These are phyloP conservation scores for Imleria badia DNA, from an alignment of 768 basidiomycete species.

Conservation along the genomic window DNA sequence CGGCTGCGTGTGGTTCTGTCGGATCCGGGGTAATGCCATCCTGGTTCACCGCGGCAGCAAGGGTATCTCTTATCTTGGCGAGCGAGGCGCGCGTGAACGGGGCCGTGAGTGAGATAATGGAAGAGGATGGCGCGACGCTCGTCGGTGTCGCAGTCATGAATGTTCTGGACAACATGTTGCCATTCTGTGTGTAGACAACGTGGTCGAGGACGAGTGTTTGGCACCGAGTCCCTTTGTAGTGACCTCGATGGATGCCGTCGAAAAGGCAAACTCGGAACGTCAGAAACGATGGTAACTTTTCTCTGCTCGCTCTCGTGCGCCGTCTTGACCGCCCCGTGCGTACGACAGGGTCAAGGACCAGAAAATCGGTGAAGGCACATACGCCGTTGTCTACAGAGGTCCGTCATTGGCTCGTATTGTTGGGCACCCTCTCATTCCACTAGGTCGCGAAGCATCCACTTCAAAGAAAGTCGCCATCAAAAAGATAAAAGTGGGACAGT, in stretches of 20 bases:
- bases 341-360: conserved; percentile 70
- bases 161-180: conserved; percentile 29
- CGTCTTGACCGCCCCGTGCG: conserved; percentile 12
- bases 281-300: conserved; percentile 62
- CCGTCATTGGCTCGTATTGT: conserved; percentile 10
- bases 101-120: conserved; percentile 32
- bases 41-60: conserved; percentile 18
- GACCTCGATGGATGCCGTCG: conserved; percentile 70
- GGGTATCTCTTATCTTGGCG: conserved; percentile 28
- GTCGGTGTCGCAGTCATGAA: conserved; percentile 16
- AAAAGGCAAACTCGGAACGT: conserved; percentile 70
- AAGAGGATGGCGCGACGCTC: conserved; percentile 4
- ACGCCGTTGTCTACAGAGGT: conserved; percentile 96
- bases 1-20: conserved; percentile 55
- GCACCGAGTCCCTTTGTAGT: neutral
- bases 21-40: conserved; percentile 18
- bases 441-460: conserved; percentile 73
- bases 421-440: neutral
- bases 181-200: conserved; percentile 12
- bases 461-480: conserved; percentile 93
- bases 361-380: conserved; percentile 90
- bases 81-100: conserved; percentile 40
- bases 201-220: too few species aligned
- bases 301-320: neutral
- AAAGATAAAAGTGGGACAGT: conserved; percentile 95